A percentile compares a stretch with the other conserved stretches of the same genome.
Conservation (phyloP, 257 asterid species). For the Solanum tarapatanum region DNA sequence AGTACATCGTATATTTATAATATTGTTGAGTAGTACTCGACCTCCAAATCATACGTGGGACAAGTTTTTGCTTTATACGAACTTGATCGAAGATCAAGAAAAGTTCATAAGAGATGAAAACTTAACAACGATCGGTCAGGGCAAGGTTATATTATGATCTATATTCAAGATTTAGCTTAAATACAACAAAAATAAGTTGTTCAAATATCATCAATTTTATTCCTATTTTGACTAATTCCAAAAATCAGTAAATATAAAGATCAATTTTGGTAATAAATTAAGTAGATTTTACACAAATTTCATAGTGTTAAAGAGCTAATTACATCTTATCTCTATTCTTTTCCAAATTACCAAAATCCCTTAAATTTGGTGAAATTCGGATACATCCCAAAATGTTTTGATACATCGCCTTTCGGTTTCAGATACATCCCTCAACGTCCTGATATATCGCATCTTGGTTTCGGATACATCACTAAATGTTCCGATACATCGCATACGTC, state of each 20-base stretch:
- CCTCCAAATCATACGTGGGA: not conserved
- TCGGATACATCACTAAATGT: not conserved
- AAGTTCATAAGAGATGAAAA: not conserved
- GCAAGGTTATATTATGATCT: not conserved
- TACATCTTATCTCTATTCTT: no score
- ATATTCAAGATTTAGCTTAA: not conserved
- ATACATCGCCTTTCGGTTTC: not conserved
- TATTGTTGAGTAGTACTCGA: not conserved
- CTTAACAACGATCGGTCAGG: not conserved
- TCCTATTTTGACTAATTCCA: not conserved
- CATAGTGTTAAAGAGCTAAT: not conserved
- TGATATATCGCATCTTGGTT: not conserved
- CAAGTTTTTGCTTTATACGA: not conserved
- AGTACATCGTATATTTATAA: not conserved
- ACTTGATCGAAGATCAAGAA: no score
- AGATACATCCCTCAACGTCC: not conserved
- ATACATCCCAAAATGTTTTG: not conserved
- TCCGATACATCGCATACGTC: no score
- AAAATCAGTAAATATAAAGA: not conserved
- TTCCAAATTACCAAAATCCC: not conserved
- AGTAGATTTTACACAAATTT: no score
- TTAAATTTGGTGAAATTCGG: not conserved
- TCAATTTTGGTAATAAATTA: not conserved
- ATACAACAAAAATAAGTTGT: not conserved
- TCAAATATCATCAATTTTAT: not conserved